Conservation (phyloP, 148 eudicot genomes). For the Nyssa sinensis region DNA sequence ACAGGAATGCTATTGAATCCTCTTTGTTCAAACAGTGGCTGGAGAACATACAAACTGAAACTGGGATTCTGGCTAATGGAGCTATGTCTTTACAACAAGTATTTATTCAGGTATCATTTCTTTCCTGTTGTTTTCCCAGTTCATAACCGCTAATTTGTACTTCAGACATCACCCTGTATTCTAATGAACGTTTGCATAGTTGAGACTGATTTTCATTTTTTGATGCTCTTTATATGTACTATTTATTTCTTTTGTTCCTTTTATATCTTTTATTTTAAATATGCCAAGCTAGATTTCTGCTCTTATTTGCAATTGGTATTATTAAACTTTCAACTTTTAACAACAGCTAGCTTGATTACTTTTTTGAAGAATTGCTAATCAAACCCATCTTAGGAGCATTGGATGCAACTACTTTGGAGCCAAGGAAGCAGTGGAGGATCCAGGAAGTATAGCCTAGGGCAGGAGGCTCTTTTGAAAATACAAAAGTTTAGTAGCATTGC, state of each 20-base stretch:
- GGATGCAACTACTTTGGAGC: neutral
- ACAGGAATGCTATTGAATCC: slow-evolving; percentile 81
- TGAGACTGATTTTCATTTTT: too few species aligned
- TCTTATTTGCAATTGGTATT: neutral
- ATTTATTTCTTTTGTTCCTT: too few species aligned
- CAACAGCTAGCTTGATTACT: neutral
- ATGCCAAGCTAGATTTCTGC: neutral
- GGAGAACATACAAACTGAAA: slow-evolving; percentile 70
- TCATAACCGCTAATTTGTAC: neutral
- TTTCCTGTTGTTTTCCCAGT: neutral
- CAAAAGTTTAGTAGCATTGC: too few species aligned
- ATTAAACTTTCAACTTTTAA: neutral
- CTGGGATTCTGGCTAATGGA: slow-evolving; percentile 65
- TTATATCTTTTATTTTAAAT: neutral
- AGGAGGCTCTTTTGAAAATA: too few species aligned
- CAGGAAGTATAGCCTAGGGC: too few species aligned
- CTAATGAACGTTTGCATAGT: neutral
- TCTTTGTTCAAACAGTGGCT: slow-evolving; percentile 89
- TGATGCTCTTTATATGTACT: neutral
- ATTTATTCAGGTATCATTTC: slow-evolving; percentile 66
- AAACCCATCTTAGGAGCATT: neutral
- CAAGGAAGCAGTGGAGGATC: too few species aligned
- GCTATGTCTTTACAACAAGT: slow-evolving; percentile 68
- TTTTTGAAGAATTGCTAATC: too few species aligned
- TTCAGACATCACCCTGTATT: neutral